Evolutionary conservation across 805 yeast genomes (phyloP).

Genomic region (Saccharomycopsis babjevae): DNA sequence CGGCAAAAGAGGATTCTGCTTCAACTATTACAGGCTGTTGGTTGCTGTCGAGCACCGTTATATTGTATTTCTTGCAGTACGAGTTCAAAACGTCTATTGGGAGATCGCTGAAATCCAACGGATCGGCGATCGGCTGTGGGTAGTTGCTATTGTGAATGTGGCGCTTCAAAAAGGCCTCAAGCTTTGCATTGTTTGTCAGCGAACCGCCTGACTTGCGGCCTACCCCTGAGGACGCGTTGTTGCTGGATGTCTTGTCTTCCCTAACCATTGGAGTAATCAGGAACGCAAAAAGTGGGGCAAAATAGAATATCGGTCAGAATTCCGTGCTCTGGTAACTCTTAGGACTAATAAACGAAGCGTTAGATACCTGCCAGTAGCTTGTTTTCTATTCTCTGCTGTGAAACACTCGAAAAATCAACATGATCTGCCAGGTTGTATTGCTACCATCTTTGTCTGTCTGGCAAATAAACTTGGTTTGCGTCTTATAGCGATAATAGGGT

Average conservation of each 20-base stretch:
- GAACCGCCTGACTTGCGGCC: background rate
- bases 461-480: no score
- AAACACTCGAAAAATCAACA: no score
- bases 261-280: background rate
- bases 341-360: no score
- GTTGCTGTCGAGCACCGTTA: conserved; percentile 24
- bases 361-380: no score
- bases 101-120: conserved; percentile 59
- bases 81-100: conserved; percentile 56
- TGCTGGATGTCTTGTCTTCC: background rate
- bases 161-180: conserved; percentile 49
- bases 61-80: conserved; percentile 52
- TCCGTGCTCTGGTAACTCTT: no score
- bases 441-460: no score
- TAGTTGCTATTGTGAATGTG: conserved; percentile 65
- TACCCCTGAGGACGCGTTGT: background rate
- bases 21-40: conserved; percentile 33
- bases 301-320: no score
- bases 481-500: no score
- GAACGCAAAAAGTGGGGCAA: no score
- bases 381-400: no score
- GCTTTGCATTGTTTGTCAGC: conserved; percentile 21
- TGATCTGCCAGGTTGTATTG: no score
- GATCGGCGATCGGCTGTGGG: conserved; percentile 43
- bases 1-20: conserved; percentile 59